A percentile compares a stretch with the other conserved stretches of the same genome.
Conservation (phyloP, 768 basidiomycete genomes). For the Leccinum longicurvipes region DNA sequence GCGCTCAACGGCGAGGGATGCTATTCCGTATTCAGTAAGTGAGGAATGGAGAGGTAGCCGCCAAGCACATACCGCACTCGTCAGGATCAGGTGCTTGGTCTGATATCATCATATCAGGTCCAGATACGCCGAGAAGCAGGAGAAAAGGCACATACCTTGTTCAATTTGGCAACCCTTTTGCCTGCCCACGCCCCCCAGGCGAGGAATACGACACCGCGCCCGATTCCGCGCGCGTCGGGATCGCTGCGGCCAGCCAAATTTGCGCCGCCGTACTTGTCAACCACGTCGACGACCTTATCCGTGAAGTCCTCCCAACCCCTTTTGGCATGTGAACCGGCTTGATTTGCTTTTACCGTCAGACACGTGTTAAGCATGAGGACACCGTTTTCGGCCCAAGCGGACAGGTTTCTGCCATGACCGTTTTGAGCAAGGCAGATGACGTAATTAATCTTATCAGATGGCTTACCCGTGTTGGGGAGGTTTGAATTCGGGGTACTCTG, state of each 20-base stretch:
- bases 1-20: constrained; percentile 87
- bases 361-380: constrained; percentile 93
- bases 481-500: constrained; percentile 77
- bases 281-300: constrained; percentile 71
- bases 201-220: constrained; percentile 80
- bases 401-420: constrained; percentile 58
- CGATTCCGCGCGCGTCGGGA: constrained; percentile 45
- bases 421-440: constrained; percentile 6
- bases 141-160: constrained; percentile 48
- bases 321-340: constrained; percentile 77
- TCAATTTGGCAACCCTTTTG: constrained; percentile 75
- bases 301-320: constrained; percentile 94
- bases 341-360: constrained; percentile 75
- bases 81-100: constrained; percentile 79
- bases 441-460: constrained; percentile 16
- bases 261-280: constrained; percentile 73
- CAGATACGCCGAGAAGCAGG: constrained; percentile 10
- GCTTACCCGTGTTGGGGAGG: constrained; percentile 81
- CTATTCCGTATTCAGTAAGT: constrained; percentile 39
- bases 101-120: constrained; percentile 31
- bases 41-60: constrained; percentile 17
- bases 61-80: constrained; percentile 57
- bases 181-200: constrained; percentile 89
- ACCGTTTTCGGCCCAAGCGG: constrained; percentile 78
- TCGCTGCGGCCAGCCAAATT: constrained; percentile 45